A percentile compares a stretch with the other conserved stretches of the same genome.
phyloP scores from a whole-genome alignment of 495 filamentous ascomycete genomes.

The Sordaria brevicollis region DNA sequence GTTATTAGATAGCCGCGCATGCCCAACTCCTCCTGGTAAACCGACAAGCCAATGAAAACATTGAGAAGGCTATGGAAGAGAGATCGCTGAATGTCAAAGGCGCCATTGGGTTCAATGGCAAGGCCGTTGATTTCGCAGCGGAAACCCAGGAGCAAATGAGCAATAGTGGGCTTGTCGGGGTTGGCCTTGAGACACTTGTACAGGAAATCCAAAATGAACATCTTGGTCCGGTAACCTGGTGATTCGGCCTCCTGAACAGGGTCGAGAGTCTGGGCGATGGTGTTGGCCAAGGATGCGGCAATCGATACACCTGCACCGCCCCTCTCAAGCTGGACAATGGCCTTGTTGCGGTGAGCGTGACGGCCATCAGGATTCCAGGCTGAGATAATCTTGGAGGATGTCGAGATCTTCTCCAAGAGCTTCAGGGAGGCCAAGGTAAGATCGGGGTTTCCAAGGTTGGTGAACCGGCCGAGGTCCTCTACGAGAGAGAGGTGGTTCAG shows the following conservation, averaged over 20 bases:
- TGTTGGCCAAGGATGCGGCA: slow-evolving; percentile 52
- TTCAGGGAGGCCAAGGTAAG: slow-evolving; percentile 68
- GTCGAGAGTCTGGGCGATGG: slow-evolving; percentile 54
- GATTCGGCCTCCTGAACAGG: slow-evolving; percentile 50
- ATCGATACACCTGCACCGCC: slow-evolving; percentile 60
- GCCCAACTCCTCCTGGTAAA: slow-evolving; percentile 44
- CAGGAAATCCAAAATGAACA: slow-evolving; percentile 71
- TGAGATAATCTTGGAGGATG: slow-evolving; percentile 61
- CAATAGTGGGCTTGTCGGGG: slow-evolving; percentile 64
- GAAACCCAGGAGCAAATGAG: slow-evolving; percentile 87
- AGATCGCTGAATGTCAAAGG: slow-evolving; percentile 57
- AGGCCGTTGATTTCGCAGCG: slow-evolving; percentile 56
- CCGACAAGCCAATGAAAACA: slow-evolving; percentile 52
- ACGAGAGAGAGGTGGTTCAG: slow-evolving; percentile 67
- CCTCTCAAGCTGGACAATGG: slow-evolving; percentile 66
- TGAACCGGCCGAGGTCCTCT: slow-evolving; percentile 71
- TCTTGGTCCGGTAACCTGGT: slow-evolving; percentile 63
- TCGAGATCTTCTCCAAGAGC: slow-evolving; percentile 73
- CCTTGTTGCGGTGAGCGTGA: slow-evolving; percentile 57
- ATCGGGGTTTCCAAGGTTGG: slow-evolving; percentile 64
- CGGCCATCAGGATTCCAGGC: slow-evolving; percentile 41
- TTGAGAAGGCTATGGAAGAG: slow-evolving; percentile 73
- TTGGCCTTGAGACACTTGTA: slow-evolving; percentile 63
- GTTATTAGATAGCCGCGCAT: slow-evolving; percentile 60
- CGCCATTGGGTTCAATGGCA: slow-evolving; percentile 47